phyloP scores from a whole-genome alignment of 2,329 filamentous ascomycete genomes.

The Myriosclerotinia curreyana region DNA sequence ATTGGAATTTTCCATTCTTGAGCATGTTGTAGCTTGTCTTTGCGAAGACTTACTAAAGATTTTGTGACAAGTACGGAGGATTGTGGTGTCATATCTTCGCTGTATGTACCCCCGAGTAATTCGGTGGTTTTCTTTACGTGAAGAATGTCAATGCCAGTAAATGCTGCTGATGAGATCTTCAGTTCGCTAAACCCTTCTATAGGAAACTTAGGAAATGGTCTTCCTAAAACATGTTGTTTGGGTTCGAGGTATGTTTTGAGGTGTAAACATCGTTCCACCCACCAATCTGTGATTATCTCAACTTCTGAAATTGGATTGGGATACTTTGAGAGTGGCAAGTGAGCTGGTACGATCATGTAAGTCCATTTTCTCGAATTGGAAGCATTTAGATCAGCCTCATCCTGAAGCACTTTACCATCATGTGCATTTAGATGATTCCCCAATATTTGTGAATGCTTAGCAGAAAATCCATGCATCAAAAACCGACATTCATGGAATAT shows the following conservation, averaged over 20 bases:
- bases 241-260: constrained; percentile 70
- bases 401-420: constrained; percentile 37
- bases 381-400: constrained; percentile 27
- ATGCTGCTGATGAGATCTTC: constrained; percentile 75
- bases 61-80: constrained; percentile 71
- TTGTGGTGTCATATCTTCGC: constrained; percentile 68
- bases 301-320: constrained; percentile 41
- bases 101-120: constrained; percentile 76
- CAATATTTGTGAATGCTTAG: constrained; percentile 41
- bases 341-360: constrained; percentile 47
- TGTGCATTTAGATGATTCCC: constrained; percentile 40
- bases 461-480: constrained; percentile 44
- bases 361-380: constrained; percentile 24
- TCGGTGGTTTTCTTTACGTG: constrained; percentile 76
- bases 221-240: constrained; percentile 67
- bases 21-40: constrained; percentile 77
- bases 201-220: constrained; percentile 69
- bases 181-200: constrained; percentile 68
- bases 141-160: constrained; percentile 77
- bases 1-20: constrained; percentile 73
- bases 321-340: constrained; percentile 37
- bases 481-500: constrained; percentile 46
- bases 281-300: constrained; percentile 78
- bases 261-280: constrained; percentile 84
- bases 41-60: constrained; percentile 50